A percentile compares a stretch with the other conserved stretches of the same genome.
phyloP scores from a whole-genome alignment of 2,329 filamentous ascomycete genomes.

The Xylariaceae sp. region DNA sequence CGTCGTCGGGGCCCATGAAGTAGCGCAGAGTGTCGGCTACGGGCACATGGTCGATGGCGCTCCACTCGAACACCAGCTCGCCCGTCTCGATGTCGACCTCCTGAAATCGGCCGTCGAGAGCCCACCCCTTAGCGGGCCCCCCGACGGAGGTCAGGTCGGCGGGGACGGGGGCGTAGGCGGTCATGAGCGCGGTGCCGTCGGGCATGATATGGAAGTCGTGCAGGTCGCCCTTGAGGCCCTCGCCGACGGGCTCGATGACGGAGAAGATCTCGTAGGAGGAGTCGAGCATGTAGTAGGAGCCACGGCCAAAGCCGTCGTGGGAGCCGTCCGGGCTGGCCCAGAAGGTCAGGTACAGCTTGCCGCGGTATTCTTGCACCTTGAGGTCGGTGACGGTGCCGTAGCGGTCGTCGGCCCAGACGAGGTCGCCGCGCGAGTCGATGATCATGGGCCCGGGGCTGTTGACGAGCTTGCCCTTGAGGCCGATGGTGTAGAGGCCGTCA shows the following conservation, averaged over 20 bases:
- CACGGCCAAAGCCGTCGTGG: constrained; percentile 11
- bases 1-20: constrained; percentile 12
- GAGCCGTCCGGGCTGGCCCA: constrained; percentile 25
- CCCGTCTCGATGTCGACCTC: constrained; percentile 16
- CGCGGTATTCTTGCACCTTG: constrained; percentile 23
- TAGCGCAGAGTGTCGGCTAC: constrained; percentile 8
- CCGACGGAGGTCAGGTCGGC: constrained; percentile 12
- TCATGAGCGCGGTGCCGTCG: constrained; percentile 12
- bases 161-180: constrained; percentile 12
- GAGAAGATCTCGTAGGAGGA: constrained; percentile 28
- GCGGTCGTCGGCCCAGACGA: constrained; percentile 12
- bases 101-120: constrained; percentile 12
- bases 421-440: constrained; percentile 10
- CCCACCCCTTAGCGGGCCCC: constrained; percentile 12
- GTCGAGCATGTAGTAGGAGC: constrained; percentile 24
- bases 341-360: constrained; percentile 27
- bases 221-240: constrained; percentile 21
- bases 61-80: constrained; percentile 16
- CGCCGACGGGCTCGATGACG: constrained; percentile 24
- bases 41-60: constrained; percentile 8
- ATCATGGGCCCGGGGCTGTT: constrained; percentile 11
- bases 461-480: constrained; percentile 13
- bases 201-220: constrained; percentile 17
- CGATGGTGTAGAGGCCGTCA: constrained; percentile 11
- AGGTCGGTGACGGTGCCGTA: constrained; percentile 11